Evolutionary conservation across 345 rosid genomes (phyloP), one percentile per base, ranked within the genome.

Genomic region (Boechera retrofracta): DNA sequence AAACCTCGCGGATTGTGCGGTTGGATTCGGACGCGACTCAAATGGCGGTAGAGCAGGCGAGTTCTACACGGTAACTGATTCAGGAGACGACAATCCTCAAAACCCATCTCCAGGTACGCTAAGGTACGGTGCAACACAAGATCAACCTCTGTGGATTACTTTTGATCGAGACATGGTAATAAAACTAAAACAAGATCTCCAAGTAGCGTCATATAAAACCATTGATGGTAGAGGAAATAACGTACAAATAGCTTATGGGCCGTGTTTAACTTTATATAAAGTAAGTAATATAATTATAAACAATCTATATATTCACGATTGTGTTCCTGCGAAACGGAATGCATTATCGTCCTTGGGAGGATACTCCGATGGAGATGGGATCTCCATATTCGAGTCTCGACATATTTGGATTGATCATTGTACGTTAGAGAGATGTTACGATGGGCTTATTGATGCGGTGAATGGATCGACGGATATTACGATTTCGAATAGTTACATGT

Each of bases 371-470:
- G 95, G 95, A 4, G 95, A 89, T 38, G 95, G 90, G 5, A 85
- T 88, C 44, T 86, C 92, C 4, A 83, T 88, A 76, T 87, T 73
- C 38, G 79, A 75, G 28, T 83, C 91, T 2, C 70, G 78, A 24
- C 82, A 88, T 38, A 64, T 86, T 56, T 88, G 92, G 95, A 85
- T 89, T 10, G 95, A 89, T 77, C 95, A 89, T 64, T 89, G 92
- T 65, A 86, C 87, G 6, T 77, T 89, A 3, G 80, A 87, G 16
- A 84, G 77, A 4, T 89, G 92, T 80, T 65, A 65, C 0, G 95
- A 88, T 55, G 92, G 95, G 49, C 88, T 89, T 26, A 86, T 86
- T 10, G 92, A 89, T 67, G 89, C 86, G 6, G 85, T 85, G 11
- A 70, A 72, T 55, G 88, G 87, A 38, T 89, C 92, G 0, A 89